These are phyloP conservation scores for Serendipita sp. DNA, from an alignment of 768 basidiomycete genomes.

Conservation along the genomic window DNA sequence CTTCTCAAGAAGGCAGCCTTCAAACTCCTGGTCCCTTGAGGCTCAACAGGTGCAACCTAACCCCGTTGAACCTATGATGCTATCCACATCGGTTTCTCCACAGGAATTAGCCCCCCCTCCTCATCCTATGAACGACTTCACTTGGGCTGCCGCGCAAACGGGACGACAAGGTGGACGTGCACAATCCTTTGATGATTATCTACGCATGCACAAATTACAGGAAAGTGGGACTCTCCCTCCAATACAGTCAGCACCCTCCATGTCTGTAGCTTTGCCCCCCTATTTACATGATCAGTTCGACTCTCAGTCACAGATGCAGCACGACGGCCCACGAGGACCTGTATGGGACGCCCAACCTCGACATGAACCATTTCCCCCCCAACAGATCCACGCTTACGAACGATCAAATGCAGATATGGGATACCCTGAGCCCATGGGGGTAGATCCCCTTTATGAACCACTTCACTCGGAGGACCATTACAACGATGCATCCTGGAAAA, in stretches of 20 bases:
- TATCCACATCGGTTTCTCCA: background rate
- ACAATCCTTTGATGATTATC: slow-evolving; percentile 3
- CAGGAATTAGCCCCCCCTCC: background rate
- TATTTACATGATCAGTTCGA: background rate
- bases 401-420: background rate
- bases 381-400: background rate
- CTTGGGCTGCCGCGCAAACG: background rate
- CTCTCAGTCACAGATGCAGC: no score
- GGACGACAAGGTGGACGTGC: background rate
- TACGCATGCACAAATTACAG: background rate
- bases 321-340: background rate
- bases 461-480: background rate
- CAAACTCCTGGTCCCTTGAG: background rate
- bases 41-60: no score
- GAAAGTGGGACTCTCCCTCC: background rate
- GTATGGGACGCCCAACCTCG: background rate
- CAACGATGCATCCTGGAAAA: background rate
- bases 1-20: background rate
- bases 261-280: background rate
- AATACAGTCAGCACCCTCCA: background rate
- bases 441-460: background rate
- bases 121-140: no score
- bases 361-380: background rate
- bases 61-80: no score
- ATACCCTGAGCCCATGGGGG: background rate